phyloP scores from a whole-genome alignment of 108 stramenopile genomes.

The Nitzschia sp. region DNA sequence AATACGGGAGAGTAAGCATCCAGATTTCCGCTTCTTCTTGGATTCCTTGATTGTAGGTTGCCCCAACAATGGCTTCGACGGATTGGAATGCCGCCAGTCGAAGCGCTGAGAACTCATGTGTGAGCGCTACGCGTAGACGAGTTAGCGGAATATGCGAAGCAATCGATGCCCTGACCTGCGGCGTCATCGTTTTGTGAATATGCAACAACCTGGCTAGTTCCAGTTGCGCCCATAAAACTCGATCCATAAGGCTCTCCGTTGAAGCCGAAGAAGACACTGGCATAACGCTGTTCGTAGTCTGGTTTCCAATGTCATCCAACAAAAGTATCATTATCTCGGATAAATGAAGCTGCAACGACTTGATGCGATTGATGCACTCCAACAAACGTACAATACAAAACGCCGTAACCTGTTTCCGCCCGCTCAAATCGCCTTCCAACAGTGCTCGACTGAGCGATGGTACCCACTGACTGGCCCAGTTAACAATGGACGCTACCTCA shows the following conservation, averaged over 20 bases:
- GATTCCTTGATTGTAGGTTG: constrained; percentile 18
- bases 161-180: constrained; percentile 19
- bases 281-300: not conserved
- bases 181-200: constrained; percentile 8
- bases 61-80: constrained; percentile 23
- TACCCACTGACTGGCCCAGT: constrained; percentile 51
- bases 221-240: constrained; percentile 55
- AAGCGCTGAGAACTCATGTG: constrained; percentile 33
- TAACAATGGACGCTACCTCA: not conserved
- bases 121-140: constrained; percentile 27
- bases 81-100: constrained; percentile 49
- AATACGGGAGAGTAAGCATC: constrained; percentile 46
- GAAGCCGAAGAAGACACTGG: not conserved
- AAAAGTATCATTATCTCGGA: constrained; percentile 27
- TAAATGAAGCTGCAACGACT: constrained; percentile 14
- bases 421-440: constrained; percentile 20
- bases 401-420: constrained; percentile 52
- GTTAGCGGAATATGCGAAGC: constrained; percentile 15
- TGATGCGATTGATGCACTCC: constrained; percentile 23
- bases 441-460: constrained; percentile 43
- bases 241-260: constrained; percentile 4
- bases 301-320: constrained; percentile 21
- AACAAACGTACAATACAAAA: constrained; percentile 54
- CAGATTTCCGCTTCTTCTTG: constrained; percentile 45
- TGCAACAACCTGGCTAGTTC: constrained; percentile 20